Conservation (phyloP, 2,329 filamentous ascomycete genomes). For the Ophiostoma sp. region DNA sequence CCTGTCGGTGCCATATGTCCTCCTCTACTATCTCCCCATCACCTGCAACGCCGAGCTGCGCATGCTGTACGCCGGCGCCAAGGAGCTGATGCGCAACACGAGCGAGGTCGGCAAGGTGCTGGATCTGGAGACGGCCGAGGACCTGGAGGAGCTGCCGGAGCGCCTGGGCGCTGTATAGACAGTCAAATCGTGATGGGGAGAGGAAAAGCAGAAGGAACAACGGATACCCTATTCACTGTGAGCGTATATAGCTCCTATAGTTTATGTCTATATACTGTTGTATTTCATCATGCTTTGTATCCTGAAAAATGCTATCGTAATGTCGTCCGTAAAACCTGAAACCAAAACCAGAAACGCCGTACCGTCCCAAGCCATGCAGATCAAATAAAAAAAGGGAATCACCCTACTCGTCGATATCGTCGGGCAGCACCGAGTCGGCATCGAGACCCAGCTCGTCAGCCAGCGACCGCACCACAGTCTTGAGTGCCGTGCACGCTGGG, state of each 20-base stretch:
- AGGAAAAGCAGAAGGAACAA: background rate
- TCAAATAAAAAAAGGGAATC: background rate
- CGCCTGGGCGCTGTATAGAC: conserved; percentile 44
- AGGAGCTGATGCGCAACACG: conserved; percentile 91
- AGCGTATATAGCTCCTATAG: background rate
- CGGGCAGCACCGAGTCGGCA: conserved; percentile 48
- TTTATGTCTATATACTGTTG: background rate
- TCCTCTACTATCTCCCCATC: conserved; percentile 89
- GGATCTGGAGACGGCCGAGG: conserved; percentile 75
- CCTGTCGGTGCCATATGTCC: conserved; percentile 83
- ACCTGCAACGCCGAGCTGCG: conserved; percentile 82
- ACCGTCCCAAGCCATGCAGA: background rate
- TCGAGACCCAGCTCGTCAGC: conserved; percentile 60
- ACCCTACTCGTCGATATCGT: conserved; percentile 32
- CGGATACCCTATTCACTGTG: background rate
- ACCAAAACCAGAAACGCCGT: background rate
- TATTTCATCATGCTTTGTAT: background rate
- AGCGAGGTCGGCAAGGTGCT: conserved; percentile 84
- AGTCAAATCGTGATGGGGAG: background rate
- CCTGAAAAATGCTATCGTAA: background rate
- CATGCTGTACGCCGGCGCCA: conserved; percentile 94
- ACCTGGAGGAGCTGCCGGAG: conserved; percentile 73
- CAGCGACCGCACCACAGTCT: conserved; percentile 70
- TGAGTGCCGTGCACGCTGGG: conserved; percentile 78
- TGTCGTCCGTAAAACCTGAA: background rate